Evolutionary conservation across 2,329 filamentous ascomycete genomes (phyloP), one percentile per base, ranked within the genome.

Genomic region (Cladosporium sp.): DNA sequence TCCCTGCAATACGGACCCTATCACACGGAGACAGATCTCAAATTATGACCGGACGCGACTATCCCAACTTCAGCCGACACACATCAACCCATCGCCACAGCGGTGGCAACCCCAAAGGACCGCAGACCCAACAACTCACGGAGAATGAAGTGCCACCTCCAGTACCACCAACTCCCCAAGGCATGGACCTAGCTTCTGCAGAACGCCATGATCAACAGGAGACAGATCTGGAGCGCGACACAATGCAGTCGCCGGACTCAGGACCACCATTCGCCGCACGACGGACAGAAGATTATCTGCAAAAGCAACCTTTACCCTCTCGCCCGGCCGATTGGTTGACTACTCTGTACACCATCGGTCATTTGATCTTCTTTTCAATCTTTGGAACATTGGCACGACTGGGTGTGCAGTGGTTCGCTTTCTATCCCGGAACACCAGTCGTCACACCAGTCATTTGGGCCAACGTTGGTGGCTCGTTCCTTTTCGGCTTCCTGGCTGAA

Each of bases 401-500:
- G 0, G 92, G 92, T 3, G 76, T 96, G 7, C 85, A 92, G 69
- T 87, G 88, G 49, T 76, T 97, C 54, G 94, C 91, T 0, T 84
- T 81, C 58, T 97, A 96, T 71, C 86, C 88, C 1, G 88, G 87
- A 20, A 84, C 89, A 0, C 91, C 92, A 0, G 78, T 94, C 20
- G 78, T 84, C 5, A 92, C 90, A 58, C 82, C 85, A 52, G 86
- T 89, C 1, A 74, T 96, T 20, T 97, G 93, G 93, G 87, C 92
- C 61, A 97, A 97, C 68, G 87, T 96, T 49, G 84, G 80, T 1
- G 93, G 93, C 1, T 88, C 89, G 58, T 70, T 95, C 0, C 65
- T 96, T 59, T 89, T 97, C 84, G 93, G 94, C 2, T 95, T 96
- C 69, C 80, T 97, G 2, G 77, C 84, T 9, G 90, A 96, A 74